Evolutionary conservation across 2,329 filamentous ascomycete species (phyloP), one percentile per base, ranked within the genome.

Genomic region (Fusarium marasasianum): DNA sequence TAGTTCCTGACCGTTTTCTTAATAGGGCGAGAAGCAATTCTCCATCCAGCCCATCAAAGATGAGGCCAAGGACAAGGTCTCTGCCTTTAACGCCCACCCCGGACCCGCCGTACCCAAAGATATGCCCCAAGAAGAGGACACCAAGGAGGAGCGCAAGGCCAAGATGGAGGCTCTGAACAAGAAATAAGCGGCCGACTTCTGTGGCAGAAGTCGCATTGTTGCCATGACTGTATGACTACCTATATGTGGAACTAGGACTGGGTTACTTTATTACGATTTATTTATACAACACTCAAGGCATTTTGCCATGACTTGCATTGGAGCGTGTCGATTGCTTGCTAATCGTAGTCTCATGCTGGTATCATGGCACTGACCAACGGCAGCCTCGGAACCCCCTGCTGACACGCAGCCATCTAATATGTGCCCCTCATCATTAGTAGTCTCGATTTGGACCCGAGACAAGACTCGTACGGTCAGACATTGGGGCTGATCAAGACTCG

Each of bases 91-190:
- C 63, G 89, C 89, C 24, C 83, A 88, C 58, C 90, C 89, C 18
- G 90, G 90, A 40, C 90, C 90, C 22, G 90, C 84, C 35, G 76
- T 90, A 33, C 84, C 88, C 24, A 81, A 89, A 71, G 84, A 87
- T 69, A 86, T 90, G 83, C 86, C 86, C 22, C 82, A 82, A 40
- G 80, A 87, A 57, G 89, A 91, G 83, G 90, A 89, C 22, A 90
- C 88, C 66, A 92, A 92, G 82, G 91, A 93, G 80, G 92, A 94
- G 78, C 88, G 92, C 61, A 84, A 87, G 78, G 90, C 88, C 18
- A 91, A 89, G 81, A 91, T 90, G 69, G 84, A 90, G 80, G 89
- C 89, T 78, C 77, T 94, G 81, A 94, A 94, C 85, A 90, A 92
- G 79, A 78, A 79, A 69, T 77, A 69, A 76, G 63, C 62, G 38